Percentiles rank a stretch among this genome's conserved stretches.
Evolutionary conservation across 176 grass and related monocot species (phyloP).

Genomic region (Juncus effusus): DNA sequence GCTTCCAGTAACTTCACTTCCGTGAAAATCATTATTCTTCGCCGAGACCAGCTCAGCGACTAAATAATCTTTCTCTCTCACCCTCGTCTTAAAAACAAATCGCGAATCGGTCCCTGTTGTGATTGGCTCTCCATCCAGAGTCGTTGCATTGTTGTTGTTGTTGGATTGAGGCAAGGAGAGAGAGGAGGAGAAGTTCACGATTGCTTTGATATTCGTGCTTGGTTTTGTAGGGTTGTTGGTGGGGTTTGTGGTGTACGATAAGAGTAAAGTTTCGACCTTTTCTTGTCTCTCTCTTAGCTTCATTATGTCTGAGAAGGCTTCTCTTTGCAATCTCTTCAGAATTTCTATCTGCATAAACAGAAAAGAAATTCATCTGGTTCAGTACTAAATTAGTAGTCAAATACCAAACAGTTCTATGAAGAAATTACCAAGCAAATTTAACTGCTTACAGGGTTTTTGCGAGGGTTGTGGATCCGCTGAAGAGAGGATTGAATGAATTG

Average conservation of each 20-base stretch:
- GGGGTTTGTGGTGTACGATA: constrained; percentile 41
- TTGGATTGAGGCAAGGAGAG: constrained; percentile 22
- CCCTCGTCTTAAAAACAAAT: constrained; percentile 64
- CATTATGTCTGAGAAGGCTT: constrained; percentile 77
- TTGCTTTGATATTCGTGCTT: constrained; percentile 55
- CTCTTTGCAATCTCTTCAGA: constrained; percentile 67
- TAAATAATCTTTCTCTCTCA: constrained; percentile 66
- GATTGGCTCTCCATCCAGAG: constrained; percentile 34
- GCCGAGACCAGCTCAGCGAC: constrained; percentile 55
- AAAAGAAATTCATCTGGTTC: too few relatives aligned
- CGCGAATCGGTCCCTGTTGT: constrained; percentile 39
- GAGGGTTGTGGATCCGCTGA: constrained; percentile 25
- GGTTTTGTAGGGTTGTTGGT: constrained; percentile 39
- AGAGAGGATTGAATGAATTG: constrained; percentile 47
- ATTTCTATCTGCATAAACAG: constrained; percentile 42
- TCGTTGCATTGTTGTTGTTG: not conserved
- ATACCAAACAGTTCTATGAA: too few relatives aligned
- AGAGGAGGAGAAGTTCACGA: constrained; percentile 41
- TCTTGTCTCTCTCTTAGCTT: constrained; percentile 73
- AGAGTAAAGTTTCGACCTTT: constrained; percentile 61
- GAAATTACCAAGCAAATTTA: too few relatives aligned
- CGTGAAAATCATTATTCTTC: constrained; percentile 28
- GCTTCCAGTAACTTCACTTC: constrained; percentile 44
- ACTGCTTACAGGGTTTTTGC: constrained; percentile 55
- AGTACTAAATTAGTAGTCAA: too few relatives aligned